Evolutionary conservation across 768 basidiomycete species (phyloP), one percentile per base, ranked within the genome.

Genomic region (Pleurotus sapidus): DNA sequence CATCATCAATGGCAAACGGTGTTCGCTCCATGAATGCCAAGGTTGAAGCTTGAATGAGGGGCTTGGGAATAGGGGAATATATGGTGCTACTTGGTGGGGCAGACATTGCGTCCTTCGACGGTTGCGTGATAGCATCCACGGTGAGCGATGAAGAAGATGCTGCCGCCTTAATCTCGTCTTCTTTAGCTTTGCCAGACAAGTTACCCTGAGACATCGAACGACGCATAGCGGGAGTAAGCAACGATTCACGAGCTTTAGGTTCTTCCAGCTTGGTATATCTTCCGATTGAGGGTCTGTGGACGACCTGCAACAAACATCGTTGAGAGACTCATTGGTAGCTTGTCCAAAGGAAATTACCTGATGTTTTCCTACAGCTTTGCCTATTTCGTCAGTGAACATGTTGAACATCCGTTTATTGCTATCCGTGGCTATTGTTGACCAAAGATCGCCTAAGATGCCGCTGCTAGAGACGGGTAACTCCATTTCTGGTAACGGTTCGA

Each of bases 1-100:
- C 92, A 70, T 95, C 93, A 66, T 99, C 97, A 59, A 98, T 97
- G n/a, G 93, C 93, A 68, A 99, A 99, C 61, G 89, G 88, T 23
- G 93, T 94, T 43, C 96, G 79, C 68, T 96, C 91, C 88, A 95
- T 88, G 46, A 93, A 77, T 27, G 91, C 91, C 30, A 88, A 88
- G 61, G 84, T 89, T 50, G 88, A 91, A 0, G 86, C 88, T 64
- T 88, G 79, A 48, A 92, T 76, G 75, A 89, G 81, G 5, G 87
- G 81, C 20, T 54, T 54, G 8, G 51, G 51, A 67, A 85, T 76
- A 18, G 86, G 81, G 23, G 84, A 81, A 45, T 82, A 75, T 24
- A 70, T 69, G 12, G 71, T 75, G 42, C 67, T 74, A 49, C 75
- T 74, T 1, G 77, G 76, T 2, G 73, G 61, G 58, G 61, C 46